Base-by-base conservation (phyloP, 2,329 filamentous ascomycete genomes). In the Oidium heveae region DNA sequence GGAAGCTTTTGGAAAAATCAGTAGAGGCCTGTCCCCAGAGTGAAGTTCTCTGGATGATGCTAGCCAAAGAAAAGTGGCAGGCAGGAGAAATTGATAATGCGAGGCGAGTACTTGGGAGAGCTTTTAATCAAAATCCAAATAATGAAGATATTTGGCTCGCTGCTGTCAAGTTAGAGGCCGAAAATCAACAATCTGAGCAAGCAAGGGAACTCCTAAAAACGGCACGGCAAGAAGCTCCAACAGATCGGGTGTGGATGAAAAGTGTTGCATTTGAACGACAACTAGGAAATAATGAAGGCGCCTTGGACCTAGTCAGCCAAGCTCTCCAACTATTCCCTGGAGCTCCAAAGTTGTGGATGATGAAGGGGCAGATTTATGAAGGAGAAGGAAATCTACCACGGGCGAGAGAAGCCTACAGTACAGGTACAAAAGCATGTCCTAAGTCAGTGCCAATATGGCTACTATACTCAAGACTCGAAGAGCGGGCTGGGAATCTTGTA, bases 121-220 rank as follows among this genome's bases (percentile, higher is more conserved):
- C 89, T 5, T 98, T 98, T 72, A 82, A 89, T 61, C 86, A 94
- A 65, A 93, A 96, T 62, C 86, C 86, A 0, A 88, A 93, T 66
- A 95, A 94, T 68, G 91, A 98, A 67, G 87, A 96, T 66, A 95
- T 98, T 60, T 98, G 91, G 83, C 80, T 95, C 51, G 85, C 88
- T 16, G 91, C 91, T 49, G 91, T 98, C 59, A 94, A 95, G 67
- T 78, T 98, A 33, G 91, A 98, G 68, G 86, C 91, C 0, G 88
- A 96, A 63, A 89, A 86, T 57, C 77, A 80, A 46, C 80, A 94
- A 62, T 80, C 78, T 43, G 83, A 87, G 39, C 80, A 91, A 64
- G 91, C 91, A 0, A 75, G 88, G 47, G 77, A 83, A 57, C 77
- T 98, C 24, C 75, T 98, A 41, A 77, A 80, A 54, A 83, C 84